Conservation (phyloP, 148 eudicot species). For the Heliamphora exappendiculata region DNA sequence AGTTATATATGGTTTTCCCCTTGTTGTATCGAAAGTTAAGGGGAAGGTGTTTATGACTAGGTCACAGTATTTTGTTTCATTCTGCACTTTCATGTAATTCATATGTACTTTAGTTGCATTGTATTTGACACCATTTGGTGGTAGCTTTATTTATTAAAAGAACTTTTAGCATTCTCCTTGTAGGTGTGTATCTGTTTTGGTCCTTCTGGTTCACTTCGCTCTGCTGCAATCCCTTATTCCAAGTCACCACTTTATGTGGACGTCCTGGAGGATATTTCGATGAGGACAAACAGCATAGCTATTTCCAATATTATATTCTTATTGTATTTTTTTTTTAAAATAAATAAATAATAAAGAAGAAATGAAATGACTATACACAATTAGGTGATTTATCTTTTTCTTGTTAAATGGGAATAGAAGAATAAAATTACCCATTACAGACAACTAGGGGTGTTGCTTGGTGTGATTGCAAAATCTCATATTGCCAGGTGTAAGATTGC, state of each 20-base stretch:
- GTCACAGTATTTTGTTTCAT: no score
- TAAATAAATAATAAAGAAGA: no score
- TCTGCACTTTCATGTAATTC: no score
- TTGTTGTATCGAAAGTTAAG: no score
- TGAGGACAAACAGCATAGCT: background rate
- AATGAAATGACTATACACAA: no score
- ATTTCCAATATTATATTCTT: background rate
- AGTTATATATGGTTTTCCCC: no score
- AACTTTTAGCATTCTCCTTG: background rate
- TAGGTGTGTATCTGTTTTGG: background rate
- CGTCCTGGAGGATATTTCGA: background rate
- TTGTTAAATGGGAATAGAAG: background rate
- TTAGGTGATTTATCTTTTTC: background rate
- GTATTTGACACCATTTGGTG: background rate
- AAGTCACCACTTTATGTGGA: background rate
- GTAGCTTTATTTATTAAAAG: background rate
- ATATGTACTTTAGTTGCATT: background rate
- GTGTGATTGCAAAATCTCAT: background rate
- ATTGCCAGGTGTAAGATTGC: background rate
- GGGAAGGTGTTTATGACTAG: no score
- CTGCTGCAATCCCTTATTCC: background rate
- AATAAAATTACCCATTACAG: background rate
- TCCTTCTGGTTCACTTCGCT: background rate
- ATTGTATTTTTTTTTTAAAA: no score
- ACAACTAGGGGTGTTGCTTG: background rate